Evolutionary conservation across 2,329 filamentous ascomycete genomes (phyloP), one percentile per base, ranked within the genome.

Genomic region (Penicillium sp.): DNA sequence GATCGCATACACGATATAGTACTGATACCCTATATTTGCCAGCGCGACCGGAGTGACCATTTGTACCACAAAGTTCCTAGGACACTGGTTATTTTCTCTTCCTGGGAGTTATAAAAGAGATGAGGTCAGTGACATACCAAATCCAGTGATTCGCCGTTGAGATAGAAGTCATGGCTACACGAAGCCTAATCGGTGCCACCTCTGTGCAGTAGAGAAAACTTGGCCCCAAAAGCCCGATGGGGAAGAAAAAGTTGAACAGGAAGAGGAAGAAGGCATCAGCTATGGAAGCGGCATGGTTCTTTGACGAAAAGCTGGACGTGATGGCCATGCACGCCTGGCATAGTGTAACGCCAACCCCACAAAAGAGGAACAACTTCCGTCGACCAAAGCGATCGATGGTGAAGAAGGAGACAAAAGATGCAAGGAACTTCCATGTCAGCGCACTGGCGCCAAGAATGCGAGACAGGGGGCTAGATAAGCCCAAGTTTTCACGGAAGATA

Each of bases 1-100:
- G 5, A 63, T 63, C 61, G 50, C 46, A 22, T 47, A 53, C 0
- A 53, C 39, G 1, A 53, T 53, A 38, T 53, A 53, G 14, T 47
- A 47, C 14, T 38, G 38, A 14, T 53, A 53, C 2, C 27, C 38
- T 6, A 53, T 53, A 38, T 32, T 47, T 10, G 38, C 27, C 36
- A 53, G 43, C 18, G 44, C 50, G 13, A 53, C 44, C n/a, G 50
- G 50, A 7, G 50, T 47, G 4, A 53, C 18, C 50, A 47, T 47
- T 13, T 43, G 43, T 22, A 47, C 43, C 21, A 52, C 34, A 9
- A 52, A 52, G 18, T 52, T 52, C 43, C 43, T 52, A 22, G 5
- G 11, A n/a, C 10, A n/a, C 5, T 43, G 14, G 40, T 24, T 29
- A 44, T 29, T 39, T 29, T 10, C 3, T 27, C 8, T 18, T 2